These are phyloP conservation scores for Zygotorulaspora mrakii DNA, from an alignment of 1,139 yeast genomes.

Conservation along the genomic window DNA sequence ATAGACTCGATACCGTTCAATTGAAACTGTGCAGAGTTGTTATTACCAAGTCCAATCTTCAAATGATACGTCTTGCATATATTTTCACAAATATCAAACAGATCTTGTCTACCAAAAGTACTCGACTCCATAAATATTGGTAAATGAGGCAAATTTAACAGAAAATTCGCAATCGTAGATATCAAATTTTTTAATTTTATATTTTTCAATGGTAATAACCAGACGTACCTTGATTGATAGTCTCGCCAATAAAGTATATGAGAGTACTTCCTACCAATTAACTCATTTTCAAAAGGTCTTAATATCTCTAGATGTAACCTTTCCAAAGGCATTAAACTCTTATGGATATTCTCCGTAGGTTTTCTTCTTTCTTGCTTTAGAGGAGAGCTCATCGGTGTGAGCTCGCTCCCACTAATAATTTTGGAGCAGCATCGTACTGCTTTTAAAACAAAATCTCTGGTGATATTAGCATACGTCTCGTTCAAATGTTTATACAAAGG, in stretches of 20 bases:
- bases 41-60: constrained; percentile 32
- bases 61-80: constrained; percentile 26
- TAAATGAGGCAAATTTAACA: constrained; percentile 25
- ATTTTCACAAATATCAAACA: constrained; percentile 31
- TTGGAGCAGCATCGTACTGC: constrained; percentile 30
- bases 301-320: constrained; percentile 33
- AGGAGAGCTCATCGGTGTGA: constrained; percentile 8
- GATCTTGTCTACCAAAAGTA: constrained; percentile 30
- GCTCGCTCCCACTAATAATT: constrained; percentile 26
- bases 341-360: constrained; percentile 21
- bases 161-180: constrained; percentile 19
- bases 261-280: constrained; percentile 30
- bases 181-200: constrained; percentile 26
- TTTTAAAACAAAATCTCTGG: constrained; percentile 23
- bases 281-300: constrained; percentile 25
- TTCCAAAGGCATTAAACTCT: constrained; percentile 30
- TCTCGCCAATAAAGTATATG: constrained; percentile 33
- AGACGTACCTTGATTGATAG: constrained; percentile 30
- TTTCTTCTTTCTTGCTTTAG: constrained; percentile 16
- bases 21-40: constrained; percentile 23
- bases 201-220: constrained; percentile 32
- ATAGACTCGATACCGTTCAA: constrained; percentile 24
- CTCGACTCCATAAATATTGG: constrained; percentile 34
- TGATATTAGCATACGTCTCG: constrained; percentile 29
- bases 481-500: constrained; percentile 22